Evolutionary conservation across 129 eudicot genomes (phyloP), one percentile per base, ranked within the genome.

Genomic region (Pulicaria dysenterica): DNA sequence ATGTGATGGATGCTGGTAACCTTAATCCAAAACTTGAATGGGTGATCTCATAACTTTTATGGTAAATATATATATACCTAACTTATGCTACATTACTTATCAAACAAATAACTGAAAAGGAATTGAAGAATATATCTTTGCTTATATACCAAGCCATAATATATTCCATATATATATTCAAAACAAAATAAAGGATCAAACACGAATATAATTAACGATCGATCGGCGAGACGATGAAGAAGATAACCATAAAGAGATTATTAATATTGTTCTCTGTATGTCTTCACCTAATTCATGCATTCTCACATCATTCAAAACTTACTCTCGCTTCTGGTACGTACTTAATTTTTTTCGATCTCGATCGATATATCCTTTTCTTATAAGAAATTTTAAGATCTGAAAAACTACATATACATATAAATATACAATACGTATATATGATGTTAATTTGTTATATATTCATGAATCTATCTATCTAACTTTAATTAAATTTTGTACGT

Each of bases 91-190:
- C 58, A n/a, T n/a, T 53, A 9, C 8, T 53, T 53, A 13, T 5
- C 58, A 53, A 48, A 38, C n/a, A 38, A 62, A 62, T 40, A 5
- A 51, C 2, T 10, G 15, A 69, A 69, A 42, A 9, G 11, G 58
- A 67, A 13, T 47, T 47, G 7, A 11, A 15, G 73, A 69, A 69
- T 69, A 69, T 69, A 50, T 50, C 73, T 69, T 69, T 69, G 62
- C 61, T 69, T 69, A 50, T 38, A 11, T 69, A 14, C 48, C 61
- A 69, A 69, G 73, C 62, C 8, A 69, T 50, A 69, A 24, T 24
- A 24, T 41, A 31, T 8, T 7, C n/a, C 66, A 59, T 59, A 43
- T 5, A 4, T 38, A 40, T 31, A 10, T 39, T 62, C 19, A n/a
- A 62, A n/a, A 62, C 11, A 43, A 41, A 62, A n/a, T 5, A 41